phyloP scores from a whole-genome alignment of 2,329 filamentous ascomycete genomes.

The Clarireedia sp. region DNA sequence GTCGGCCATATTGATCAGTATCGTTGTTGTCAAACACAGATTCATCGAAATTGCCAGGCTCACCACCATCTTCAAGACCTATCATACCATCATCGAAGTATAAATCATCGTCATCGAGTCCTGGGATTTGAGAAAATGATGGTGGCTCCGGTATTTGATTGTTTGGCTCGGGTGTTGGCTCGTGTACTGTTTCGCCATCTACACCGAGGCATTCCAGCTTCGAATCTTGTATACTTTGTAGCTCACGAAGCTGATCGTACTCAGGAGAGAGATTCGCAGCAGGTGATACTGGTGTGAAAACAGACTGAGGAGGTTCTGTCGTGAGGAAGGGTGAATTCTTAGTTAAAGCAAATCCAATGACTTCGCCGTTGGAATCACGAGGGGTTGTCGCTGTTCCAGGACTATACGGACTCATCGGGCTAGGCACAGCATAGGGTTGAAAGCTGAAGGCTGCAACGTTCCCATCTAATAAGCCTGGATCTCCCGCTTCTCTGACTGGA shows the following conservation, averaged over 20 bases:
- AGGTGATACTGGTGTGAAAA: constrained; percentile 16
- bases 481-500: constrained; percentile 9
- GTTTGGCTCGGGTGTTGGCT: not conserved
- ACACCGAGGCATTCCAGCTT: constrained; percentile 19
- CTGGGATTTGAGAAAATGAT: constrained; percentile 12
- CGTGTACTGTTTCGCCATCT: constrained; percentile 7
- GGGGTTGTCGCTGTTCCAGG: constrained; percentile 44
- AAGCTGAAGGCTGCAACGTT: constrained; percentile 26
- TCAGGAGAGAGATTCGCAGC: constrained; percentile 2
- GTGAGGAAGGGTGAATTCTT: constrained; percentile 23
- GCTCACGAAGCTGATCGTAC: not conserved
- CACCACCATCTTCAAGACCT: constrained; percentile 37
- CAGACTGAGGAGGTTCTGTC: not conserved
- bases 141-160: not conserved
- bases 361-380: constrained; percentile 45
- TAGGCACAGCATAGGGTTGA: constrained; percentile 40
- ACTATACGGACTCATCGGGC: constrained; percentile 43
- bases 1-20: constrained; percentile 53
- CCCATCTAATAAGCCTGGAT: constrained; percentile 1
- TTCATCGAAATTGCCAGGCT: constrained; percentile 58
- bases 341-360: constrained; percentile 46
- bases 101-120: constrained; percentile 33
- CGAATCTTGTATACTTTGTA: not conserved
- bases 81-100: constrained; percentile 65
- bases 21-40: constrained; percentile 64